Conservation (phyloP, 2,329 filamentous ascomycete genomes). For the Fusarium camptoceras region DNA sequence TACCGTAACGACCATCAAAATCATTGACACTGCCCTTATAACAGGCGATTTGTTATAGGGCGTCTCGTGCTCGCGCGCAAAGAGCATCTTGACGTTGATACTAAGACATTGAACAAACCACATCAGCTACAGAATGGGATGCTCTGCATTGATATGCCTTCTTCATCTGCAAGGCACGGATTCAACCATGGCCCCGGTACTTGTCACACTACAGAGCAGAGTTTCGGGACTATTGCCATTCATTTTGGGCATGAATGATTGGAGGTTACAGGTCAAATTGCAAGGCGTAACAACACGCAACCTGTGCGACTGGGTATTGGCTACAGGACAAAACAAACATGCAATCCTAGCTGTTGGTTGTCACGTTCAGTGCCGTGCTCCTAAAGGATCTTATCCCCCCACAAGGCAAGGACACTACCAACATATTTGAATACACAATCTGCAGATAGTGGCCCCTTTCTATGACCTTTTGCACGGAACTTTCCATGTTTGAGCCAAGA, state of each 20-base stretch:
- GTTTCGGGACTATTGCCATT: neutral
- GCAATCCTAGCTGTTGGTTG: neutral
- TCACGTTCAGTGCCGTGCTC: neutral
- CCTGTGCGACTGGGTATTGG: neutral
- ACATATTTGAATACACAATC: neutral
- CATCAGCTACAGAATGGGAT: neutral
- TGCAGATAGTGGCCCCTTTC: neutral
- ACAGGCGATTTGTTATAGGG: slow-evolving; percentile 22
- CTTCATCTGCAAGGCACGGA: neutral
- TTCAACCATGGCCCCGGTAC: neutral
- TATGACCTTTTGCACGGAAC: neutral
- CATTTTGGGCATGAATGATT: neutral
- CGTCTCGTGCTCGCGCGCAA: slow-evolving; percentile 21
- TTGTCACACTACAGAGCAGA: neutral
- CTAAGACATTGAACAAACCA: neutral
- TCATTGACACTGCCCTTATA: slow-evolving; percentile 16
- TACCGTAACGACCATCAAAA: slow-evolving; percentile 8
- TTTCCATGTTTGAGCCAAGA: neutral
- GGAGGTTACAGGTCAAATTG: neutral
- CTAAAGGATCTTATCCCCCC: neutral
- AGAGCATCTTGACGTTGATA: slow-evolving; percentile 2
- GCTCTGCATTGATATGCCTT: slow-evolving; percentile 14
- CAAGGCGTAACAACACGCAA: neutral
- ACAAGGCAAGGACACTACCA: neutral
- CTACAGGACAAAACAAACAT: neutral